These are phyloP conservation scores for Colletotrichum sp. DNA, from an alignment of 2,329 filamentous ascomycete genomes.

Conservation along the genomic window DNA sequence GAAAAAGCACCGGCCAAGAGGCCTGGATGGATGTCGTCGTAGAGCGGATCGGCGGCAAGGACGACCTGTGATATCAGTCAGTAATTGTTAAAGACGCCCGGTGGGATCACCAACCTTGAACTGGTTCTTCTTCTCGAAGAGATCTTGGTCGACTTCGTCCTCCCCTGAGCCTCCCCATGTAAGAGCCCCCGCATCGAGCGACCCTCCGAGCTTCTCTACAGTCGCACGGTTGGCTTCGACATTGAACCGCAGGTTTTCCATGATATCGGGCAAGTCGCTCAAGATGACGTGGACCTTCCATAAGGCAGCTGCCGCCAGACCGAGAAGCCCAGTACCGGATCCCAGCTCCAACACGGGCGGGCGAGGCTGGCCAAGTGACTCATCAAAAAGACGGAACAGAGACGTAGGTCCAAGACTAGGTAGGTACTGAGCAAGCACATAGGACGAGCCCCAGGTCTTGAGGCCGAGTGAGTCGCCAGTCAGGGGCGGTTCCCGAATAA, in stretches of 20 bases:
- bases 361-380: conserved; percentile 32
- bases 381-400: conserved; percentile 50
- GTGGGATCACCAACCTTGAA: conserved; percentile 49
- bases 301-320: conserved; percentile 79
- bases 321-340: conserved; percentile 89
- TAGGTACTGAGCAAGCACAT: conserved; percentile 79
- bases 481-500: conserved; percentile 83
- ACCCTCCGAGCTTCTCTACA: conserved; percentile 60
- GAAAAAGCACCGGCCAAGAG: conserved; percentile 75
- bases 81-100: neutral
- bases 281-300: conserved; percentile 72
- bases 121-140: conserved; percentile 49
- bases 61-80: conserved; percentile 59
- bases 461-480: conserved; percentile 88
- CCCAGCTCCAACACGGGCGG: conserved; percentile 75
- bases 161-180: conserved; percentile 70
- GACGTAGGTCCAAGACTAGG: conserved; percentile 47
- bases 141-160: conserved; percentile 45
- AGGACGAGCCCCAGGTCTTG: conserved; percentile 96
- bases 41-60: conserved; percentile 85
- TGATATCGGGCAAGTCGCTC: conserved; percentile 85
- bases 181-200: conserved; percentile 67
- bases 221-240: conserved; percentile 64
- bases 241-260: conserved; percentile 81
- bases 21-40: conserved; percentile 80